Base-by-base conservation (phyloP, 177 flowering plant species). In the Vitis hybrid region DNA sequence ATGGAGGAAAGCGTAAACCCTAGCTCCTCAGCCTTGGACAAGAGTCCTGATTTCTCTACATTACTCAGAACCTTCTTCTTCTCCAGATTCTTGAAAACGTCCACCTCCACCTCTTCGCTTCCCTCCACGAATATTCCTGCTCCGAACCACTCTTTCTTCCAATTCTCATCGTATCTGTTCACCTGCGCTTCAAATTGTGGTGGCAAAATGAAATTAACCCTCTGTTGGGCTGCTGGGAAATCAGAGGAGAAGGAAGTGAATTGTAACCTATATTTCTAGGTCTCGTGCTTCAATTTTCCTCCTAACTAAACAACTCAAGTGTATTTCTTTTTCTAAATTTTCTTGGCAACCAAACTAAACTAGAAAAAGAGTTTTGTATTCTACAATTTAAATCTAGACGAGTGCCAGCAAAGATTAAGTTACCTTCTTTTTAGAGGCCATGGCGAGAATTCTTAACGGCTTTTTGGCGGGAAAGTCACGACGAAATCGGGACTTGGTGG, bases 91-190 rank as follows among this genome's bases (percentile, higher is more conserved):
- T 93, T 92, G 82, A 89, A 88, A 15, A 95, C 95, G 75, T 95
- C 99, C 4, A 93, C 84, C 17, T 92, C 80, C 10, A 89, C 74
- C 9, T 84, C 86, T 74, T 95, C 98, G 73, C 90, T 82, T 10
- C 90, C 88, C 77, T 95, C 98, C 61, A 51, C 71, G 77, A 95
- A 95, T 51, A 95, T 55, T 6, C 99, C 98, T 1, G 98, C 96
- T 0, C 97, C 99, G 64, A 64, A 95, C 98, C 99, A 95, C 69
- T 89, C 68, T 51, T 95, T 95, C 81, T 87, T 67, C 98, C 99
- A 93, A 31, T 51, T 66, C 2, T 66, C 50, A 58, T 95, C 94
- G 71, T 85, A 92, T 59, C 82, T 90, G 83, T 95, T 90, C 72
- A 95, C 97, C 99, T 94, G 77, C 19, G 56, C 59, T 47, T 56